Base-by-base conservation (phyloP, 495 filamentous ascomycete species). In the Neurospora tetraspora region DNA sequence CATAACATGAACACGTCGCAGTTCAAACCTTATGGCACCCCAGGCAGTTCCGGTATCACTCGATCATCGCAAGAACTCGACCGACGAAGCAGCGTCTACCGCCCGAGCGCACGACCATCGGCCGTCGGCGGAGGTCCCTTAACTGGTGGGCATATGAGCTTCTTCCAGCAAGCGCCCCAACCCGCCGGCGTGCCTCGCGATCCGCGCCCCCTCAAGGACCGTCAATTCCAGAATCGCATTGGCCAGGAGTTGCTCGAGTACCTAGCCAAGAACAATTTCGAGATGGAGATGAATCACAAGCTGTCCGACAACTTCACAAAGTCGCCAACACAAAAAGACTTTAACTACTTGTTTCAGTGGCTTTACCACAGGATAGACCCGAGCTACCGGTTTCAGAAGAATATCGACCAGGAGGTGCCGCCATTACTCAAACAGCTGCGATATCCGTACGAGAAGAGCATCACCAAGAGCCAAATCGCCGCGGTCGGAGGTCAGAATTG, bases 261-360 rank as follows among this genome's bases (percentile, higher is more conserved):
- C 77, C 84, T 98, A 73, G 89, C 93, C 6, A 88, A 92, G 38
- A 89, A 96, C 77, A 95, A 96, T 74, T 99, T 98, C 77, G 96
- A 99, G 83, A 89, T 98, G 87, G 94, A 97, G 74, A 97, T 96
- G 91, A 97, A 96, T 78, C 91, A 98, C 80, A 90, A 90, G 38
- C 85, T 99, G 38, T 90, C 91, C 4, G 90, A 93, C 69, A 97
- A 97, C 74, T 91, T 92, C 20, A 88, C 96, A 77, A 93, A 91
- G 69, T 94, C 91, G 43, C 96, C 96, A n/a, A 98, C 94, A 5
- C 94, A 97, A 76, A 99, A 98, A 78, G 96, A 99, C 80, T 99
- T 98, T 82, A 93, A 94, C 78, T 90, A 86, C 76, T 94, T 98
- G 82, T 99, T 99, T 80, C 94, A 98, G 81, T 99, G 94, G 92